Base-by-base conservation (phyloP, 2,329 filamentous ascomycete genomes). In the Aspergillus brunneoviolaceus region DNA sequence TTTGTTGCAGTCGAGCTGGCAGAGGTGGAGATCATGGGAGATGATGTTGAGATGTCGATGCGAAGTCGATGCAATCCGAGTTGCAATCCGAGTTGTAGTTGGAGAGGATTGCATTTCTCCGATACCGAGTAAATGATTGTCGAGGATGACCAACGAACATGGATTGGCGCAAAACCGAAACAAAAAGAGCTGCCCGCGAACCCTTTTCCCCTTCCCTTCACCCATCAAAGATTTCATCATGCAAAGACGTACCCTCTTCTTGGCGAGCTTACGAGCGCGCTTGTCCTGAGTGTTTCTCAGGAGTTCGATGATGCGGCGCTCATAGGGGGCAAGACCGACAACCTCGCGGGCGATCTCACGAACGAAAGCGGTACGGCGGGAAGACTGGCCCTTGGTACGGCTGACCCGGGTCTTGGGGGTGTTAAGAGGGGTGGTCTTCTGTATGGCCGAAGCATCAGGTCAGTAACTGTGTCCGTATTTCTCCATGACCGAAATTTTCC, bases 231-330 rank as follows among this genome's bases (percentile, higher is more conserved):
- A 33, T 35, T 55, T 59, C 31, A 60, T 39, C 27, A 50, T n/a
- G 31, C 12, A 58, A 59, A 62, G 27, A 87, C 89, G 72, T 87
- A 94, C 90, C 82, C 94, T 89, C 91, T 96, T 97, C 93, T 98
- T 98, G 77, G 94, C 94, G 77, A 97, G 91, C 89, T 97, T 97
- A 75, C 94, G 88, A 77, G 94, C 94, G 83, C 94, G 92, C 91
- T 98, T 98, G 84, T 99, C 95, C 86, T 96, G 96, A 85, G 87
- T 89, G 90, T 99, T 99, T 77, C 95, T 92, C 83, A 99, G 90
- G 80, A 99, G 85, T 88, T 99, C 95, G 79, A 99, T 96, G 74
- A 99, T 91, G 79, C 95, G 92, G 82, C 95, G 94, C 89, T 99
- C 95, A 81, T 99, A 95, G 76, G 91, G 91, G 73, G 91, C 91